phyloP scores from a whole-genome alignment of 2,329 filamentous ascomycete species.

The Epichloe festucae region DNA sequence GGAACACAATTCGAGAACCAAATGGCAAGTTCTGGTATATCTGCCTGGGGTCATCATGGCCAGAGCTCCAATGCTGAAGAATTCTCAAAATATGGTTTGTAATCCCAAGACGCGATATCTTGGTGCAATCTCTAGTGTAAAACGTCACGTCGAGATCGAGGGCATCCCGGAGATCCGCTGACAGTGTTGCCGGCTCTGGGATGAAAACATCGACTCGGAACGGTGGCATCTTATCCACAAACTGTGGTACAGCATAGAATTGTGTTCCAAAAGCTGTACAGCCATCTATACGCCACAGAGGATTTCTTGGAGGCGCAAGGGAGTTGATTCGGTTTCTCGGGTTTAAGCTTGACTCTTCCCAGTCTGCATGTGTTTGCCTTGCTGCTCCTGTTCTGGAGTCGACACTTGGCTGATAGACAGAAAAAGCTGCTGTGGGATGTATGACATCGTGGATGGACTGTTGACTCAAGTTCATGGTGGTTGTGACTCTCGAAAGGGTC shows the following conservation, averaged over 20 bases:
- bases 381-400: constrained; percentile 1
- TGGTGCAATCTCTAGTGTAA: constrained; percentile 37
- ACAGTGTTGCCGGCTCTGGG: constrained; percentile 32
- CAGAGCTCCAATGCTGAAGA: constrained; percentile 36
- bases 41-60: constrained; percentile 15
- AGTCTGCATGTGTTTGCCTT: constrained; percentile 14
- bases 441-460: constrained; percentile 41
- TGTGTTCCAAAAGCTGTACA: constrained; percentile 44
- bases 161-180: constrained; percentile 27
- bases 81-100: constrained; percentile 40
- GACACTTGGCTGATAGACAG: neutral
- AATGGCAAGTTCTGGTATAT: constrained; percentile 38
- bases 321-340: constrained; percentile 49
- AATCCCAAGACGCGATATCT: constrained; percentile 37
- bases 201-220: constrained; percentile 47
- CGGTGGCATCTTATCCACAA: constrained; percentile 31
- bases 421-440: constrained; percentile 44
- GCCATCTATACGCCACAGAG: constrained; percentile 47
- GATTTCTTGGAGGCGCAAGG: constrained; percentile 28
- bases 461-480: constrained; percentile 40
- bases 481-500: neutral
- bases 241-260: constrained; percentile 42
- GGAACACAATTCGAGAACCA: constrained; percentile 43
- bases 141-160: constrained; percentile 39
- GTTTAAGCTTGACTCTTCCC: constrained; percentile 40